Percentiles rank a stretch among this genome's conserved stretches.
Evolutionary conservation across 345 rosid genomes (phyloP).

Genomic region (Bruguiera gymnorhiza): DNA sequence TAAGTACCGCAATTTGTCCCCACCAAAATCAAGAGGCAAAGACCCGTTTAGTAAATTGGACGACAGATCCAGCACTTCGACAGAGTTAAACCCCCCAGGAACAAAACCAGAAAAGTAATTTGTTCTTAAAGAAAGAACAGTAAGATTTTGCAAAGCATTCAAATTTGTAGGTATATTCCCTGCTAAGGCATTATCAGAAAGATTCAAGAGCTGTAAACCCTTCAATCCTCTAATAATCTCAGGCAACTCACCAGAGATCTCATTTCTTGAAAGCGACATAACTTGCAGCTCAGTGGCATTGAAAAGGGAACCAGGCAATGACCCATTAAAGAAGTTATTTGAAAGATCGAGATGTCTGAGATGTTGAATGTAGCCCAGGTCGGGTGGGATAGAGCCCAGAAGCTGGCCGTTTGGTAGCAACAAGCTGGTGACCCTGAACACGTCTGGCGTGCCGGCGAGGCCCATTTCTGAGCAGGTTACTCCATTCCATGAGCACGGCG

Average conservation of each 20-base stretch:
- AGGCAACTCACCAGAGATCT: conserved; percentile 62
- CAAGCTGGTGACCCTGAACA: conserved; percentile 60
- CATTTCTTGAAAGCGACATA: conserved; percentile 52
- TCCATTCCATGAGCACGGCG: conserved; percentile 75
- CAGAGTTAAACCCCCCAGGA: conserved; percentile 55
- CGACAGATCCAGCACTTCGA: conserved; percentile 64
- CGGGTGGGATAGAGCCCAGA: conserved; percentile 55
- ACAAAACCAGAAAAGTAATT: conserved; percentile 61
- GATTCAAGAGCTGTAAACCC: conserved; percentile 55
- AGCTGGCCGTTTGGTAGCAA: conserved; percentile 52
- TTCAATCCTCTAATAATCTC: conserved; percentile 39
- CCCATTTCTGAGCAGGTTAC: conserved; percentile 52
- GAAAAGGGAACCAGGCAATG: conserved; percentile 51
- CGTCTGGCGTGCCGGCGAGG: conserved; percentile 40
- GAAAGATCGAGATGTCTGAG: conserved; percentile 66
- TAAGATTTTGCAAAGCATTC: conserved; percentile 48
- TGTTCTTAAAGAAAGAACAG: conserved; percentile 55
- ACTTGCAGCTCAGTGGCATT: conserved; percentile 52
- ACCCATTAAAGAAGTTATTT: conserved; percentile 58
- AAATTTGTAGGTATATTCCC: conserved; percentile 54
- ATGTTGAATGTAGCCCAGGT: conserved; percentile 44
- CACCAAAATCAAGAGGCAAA: conserved; percentile 61
- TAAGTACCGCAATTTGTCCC: conserved; percentile 48
- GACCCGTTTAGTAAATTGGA: conserved; percentile 73
- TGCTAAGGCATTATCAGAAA: conserved; percentile 70